Evolutionary conservation across 768 basidiomycete species (phyloP), one percentile per base, ranked within the genome.

Genomic region (Phanerodontia chrysosporium): DNA sequence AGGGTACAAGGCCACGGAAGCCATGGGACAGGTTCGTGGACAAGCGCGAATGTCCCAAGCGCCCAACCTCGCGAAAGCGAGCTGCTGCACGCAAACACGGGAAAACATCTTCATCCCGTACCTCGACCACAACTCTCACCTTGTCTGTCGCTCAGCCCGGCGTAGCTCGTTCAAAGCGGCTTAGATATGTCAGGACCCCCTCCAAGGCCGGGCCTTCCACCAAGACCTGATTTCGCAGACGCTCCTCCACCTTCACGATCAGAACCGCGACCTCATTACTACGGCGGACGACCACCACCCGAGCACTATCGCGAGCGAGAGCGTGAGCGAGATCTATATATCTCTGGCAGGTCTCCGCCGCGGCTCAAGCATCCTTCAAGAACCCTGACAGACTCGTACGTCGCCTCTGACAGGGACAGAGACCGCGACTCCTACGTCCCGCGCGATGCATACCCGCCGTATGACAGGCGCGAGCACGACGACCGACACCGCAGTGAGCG

Each of bases 1-100:
- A 4, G 95, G 94, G 68, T 92, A 85, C 57, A 92, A 77, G 8
- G 49, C 44, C 62, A 55, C 12, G 14, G 64, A 65, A 13, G 67
- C 66, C 67, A 69, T 70, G 30, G 8, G 7, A 30, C 12, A 4
- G 53, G 32, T 22, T 14, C 36, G 30, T 32, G 24, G 35, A 53
- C 52, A 44, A 55, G 18, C 44, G 42, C 22, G 49, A 28, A 29
- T 45, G 25, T 25, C 45, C 25, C 25, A 9, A 18, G 55, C 55
- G 45, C 27, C 35, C n/a, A 29, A 45, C 25, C 25, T 13, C 30
- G 55, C 29, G 30, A 42, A 56, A 32, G n/a, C n/a, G n/a, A n/a
- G n/a, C n/a, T n/a, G n/a, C n/a, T n/a, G n/a, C n/a, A 51, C 7
- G 27, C 27, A 56, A 21, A 44, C 29, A 18, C n/a, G n/a, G 4